Evolutionary conservation across 2,329 filamentous ascomycete species (phyloP).

Genomic region (Penicillium sp.): DNA sequence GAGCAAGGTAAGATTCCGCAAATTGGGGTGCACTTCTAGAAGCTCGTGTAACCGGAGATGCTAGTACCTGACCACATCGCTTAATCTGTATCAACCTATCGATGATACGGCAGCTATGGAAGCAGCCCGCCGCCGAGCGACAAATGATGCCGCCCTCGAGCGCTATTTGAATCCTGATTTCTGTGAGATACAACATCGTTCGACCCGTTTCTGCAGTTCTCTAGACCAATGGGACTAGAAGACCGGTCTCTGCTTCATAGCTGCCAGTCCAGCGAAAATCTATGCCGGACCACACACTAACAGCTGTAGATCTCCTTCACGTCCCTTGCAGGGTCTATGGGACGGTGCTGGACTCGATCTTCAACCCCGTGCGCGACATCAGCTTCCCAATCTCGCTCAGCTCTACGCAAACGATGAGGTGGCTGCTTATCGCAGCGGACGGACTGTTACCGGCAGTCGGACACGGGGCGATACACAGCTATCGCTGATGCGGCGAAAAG

Average conservation of each 20-base stretch:
- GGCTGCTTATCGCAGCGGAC: slow-evolving; percentile 7
- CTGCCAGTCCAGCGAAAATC: not conserved
- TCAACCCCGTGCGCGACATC: slow-evolving; percentile 4
- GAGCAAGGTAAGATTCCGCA: not conserved
- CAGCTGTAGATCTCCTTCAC: not conserved
- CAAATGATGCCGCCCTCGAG: no score
- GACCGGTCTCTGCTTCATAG: not conserved
- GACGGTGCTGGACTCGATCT: not conserved
- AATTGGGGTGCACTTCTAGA: not conserved
- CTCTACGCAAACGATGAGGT: not conserved
- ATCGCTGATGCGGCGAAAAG: not conserved
- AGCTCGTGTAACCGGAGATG: not conserved
- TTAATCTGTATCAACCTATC: not conserved
- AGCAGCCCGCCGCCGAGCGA: not conserved
- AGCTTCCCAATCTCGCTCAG: slow-evolving; percentile 1
- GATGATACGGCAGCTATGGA: not conserved
- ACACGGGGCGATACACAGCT: not conserved
- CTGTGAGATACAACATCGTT: not conserved
- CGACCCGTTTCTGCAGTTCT: not conserved
- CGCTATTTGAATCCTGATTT: not conserved
- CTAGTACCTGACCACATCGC: not conserved
- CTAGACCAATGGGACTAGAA: not conserved
- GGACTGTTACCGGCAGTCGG: not conserved
- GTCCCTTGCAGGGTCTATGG: not conserved
- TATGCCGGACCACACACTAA: not conserved